A percentile compares a stretch with the other conserved stretches of the same genome.
Evolutionary conservation across 108 stramenopile genomes (phyloP).

Genomic region (Nitzschia sp.): DNA sequence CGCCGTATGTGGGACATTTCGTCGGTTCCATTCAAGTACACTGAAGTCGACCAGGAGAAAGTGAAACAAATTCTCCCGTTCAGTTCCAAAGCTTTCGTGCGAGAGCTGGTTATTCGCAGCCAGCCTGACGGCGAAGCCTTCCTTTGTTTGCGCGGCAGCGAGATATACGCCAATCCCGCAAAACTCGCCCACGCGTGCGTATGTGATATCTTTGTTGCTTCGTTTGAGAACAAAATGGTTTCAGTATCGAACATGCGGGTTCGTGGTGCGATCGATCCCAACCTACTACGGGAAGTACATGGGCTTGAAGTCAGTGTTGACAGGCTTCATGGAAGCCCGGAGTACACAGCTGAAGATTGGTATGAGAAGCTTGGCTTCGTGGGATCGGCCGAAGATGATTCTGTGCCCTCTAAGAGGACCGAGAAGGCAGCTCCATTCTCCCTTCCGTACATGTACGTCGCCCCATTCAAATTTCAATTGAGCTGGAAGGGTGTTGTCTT

Average conservation of each 20-base stretch:
- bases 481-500: conserved; percentile 12
- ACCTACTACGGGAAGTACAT: not conserved
- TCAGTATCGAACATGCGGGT: not conserved
- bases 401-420: not conserved
- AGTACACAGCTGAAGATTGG: conserved; percentile 9
- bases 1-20: not conserved
- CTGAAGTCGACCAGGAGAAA: not conserved
- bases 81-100: not conserved
- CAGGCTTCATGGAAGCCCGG: conserved; percentile 1
- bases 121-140: not conserved
- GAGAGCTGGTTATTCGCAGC: not conserved
- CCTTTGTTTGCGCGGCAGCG: not conserved
- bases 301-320: conserved; percentile 8
- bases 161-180: not conserved
- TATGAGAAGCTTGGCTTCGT: conserved; percentile 4
- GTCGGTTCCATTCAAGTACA: not conserved
- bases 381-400: not conserved
- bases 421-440: not conserved
- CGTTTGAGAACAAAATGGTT: not conserved
- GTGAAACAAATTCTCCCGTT: not conserved
- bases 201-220: not conserved
- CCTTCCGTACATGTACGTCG: conserved; percentile 14
- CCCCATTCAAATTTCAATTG: conserved; percentile 8
- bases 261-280: conserved; percentile 1
- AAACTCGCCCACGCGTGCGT: not conserved